A percentile compares a stretch with the other conserved stretches of the same genome.
These are phyloP conservation scores for Zygoascus flipseniorum DNA, from an alignment of 805 yeast species.

Conservation along the genomic window DNA sequence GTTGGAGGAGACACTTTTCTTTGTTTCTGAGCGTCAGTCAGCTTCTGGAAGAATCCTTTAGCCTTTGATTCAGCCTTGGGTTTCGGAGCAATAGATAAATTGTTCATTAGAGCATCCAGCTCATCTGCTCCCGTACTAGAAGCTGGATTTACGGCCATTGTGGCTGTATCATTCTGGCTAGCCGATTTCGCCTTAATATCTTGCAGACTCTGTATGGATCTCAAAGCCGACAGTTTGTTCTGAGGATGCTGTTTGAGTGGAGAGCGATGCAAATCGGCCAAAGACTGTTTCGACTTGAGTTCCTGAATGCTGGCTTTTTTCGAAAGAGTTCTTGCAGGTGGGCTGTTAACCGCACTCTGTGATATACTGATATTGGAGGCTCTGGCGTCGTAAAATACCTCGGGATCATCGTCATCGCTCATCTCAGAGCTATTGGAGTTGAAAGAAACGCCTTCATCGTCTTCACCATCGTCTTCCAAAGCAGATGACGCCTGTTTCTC, in stretches of 20 bases:
- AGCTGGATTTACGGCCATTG: neutral
- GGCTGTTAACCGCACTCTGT: neutral
- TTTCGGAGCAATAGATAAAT: neutral
- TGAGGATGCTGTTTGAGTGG: neutral
- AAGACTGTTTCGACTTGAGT: neutral
- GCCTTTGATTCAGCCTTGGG: neutral
- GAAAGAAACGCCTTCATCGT: neutral
- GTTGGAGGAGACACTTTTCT: neutral
- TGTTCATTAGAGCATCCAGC: neutral
- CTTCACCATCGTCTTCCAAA: neutral
- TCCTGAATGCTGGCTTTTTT: neutral
- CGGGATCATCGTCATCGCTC: neutral
- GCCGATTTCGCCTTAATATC: neutral
- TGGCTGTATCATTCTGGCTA: neutral
- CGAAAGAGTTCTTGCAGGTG: neutral
- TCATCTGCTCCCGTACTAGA: neutral
- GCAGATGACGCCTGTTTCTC: neutral
- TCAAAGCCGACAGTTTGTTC: neutral
- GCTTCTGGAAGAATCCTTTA: constrained; percentile 1
- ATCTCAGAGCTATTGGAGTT: neutral
- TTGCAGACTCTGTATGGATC: neutral
- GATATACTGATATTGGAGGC: neutral
- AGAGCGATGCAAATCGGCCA: neutral
- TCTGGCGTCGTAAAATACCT: neutral
- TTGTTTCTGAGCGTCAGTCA: neutral